Conservation (phyloP, 2,329 filamentous ascomycete genomes). For the Stachybotrys elegans region DNA sequence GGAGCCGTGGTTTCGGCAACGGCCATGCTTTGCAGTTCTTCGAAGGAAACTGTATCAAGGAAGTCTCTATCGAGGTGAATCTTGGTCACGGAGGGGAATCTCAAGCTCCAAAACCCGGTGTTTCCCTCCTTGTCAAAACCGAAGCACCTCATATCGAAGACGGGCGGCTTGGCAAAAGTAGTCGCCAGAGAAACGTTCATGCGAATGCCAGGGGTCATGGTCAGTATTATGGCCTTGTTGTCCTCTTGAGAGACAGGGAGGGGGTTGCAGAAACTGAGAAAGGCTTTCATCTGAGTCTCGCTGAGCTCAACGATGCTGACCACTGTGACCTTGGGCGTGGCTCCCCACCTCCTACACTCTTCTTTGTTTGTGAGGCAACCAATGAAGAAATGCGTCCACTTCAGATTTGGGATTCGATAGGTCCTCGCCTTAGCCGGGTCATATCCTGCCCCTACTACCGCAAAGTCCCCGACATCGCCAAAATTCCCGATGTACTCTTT, state of each 20-base stretch:
- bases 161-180: constrained; percentile 64
- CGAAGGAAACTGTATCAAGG: constrained; percentile 62
- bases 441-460: constrained; percentile 70
- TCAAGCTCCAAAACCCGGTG: constrained; percentile 65
- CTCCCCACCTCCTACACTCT: constrained; percentile 44
- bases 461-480: constrained; percentile 80
- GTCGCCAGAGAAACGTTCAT: constrained; percentile 37
- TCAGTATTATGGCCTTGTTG: constrained; percentile 38
- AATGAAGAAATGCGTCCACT: constrained; percentile 78
- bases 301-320: constrained; percentile 59
- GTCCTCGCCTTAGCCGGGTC: constrained; percentile 57
- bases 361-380: constrained; percentile 69
- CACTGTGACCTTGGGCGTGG: constrained; percentile 58
- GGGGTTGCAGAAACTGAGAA: constrained; percentile 44
- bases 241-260: constrained; percentile 30
- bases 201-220: constrained; percentile 39
- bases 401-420: constrained; percentile 47
- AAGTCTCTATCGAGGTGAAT: constrained; percentile 72
- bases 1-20: constrained; percentile 46
- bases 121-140: constrained; percentile 70
- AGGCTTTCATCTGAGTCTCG: constrained; percentile 41
- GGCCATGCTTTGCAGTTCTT: constrained; percentile 65
- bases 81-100: constrained; percentile 73
- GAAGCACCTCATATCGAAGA: constrained; percentile 77
- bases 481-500: constrained; percentile 75